Evolutionary conservation across 2,329 filamentous ascomycete genomes (phyloP).

Genomic region (Colletotrichum eleusines): DNA sequence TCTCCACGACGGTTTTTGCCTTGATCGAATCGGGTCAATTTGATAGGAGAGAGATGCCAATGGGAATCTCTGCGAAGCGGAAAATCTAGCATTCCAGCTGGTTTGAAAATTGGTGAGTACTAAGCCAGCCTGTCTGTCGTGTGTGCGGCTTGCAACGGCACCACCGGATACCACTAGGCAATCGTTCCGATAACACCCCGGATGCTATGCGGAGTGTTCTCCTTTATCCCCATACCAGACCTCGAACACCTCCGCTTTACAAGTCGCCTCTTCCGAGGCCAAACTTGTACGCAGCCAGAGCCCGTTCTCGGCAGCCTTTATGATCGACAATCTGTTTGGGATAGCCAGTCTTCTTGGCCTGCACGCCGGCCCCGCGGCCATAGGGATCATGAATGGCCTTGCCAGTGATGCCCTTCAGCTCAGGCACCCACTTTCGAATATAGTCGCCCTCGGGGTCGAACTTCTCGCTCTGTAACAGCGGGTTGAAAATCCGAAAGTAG

Average conservation of each 20-base stretch:
- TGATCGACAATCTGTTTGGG: constrained; percentile 82
- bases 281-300: constrained; percentile 77
- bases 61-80: background rate
- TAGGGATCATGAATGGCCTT: constrained; percentile 88
- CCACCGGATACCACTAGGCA: too few relatives aligned
- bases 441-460: constrained; percentile 85
- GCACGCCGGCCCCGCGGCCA: constrained; percentile 67
- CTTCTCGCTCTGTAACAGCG: constrained; percentile 84
- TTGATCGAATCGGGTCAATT: background rate
- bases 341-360: constrained; percentile 77
- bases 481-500: constrained; percentile 93
- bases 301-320: constrained; percentile 74
- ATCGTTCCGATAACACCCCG: background rate
- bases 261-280: constrained; percentile 58
- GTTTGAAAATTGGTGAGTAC: too few relatives aligned
- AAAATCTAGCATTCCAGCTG: background rate
- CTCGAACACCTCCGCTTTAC: background rate
- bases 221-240: background rate
- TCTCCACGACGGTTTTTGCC: background rate
- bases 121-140: too few relatives aligned
- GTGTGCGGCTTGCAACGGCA: background rate
- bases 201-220: background rate
- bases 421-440: constrained; percentile 85
- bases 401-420: constrained; percentile 73
- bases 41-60: background rate